Percentiles rank a stretch among this genome's conserved stretches.
Evolutionary conservation across 139 green algal genomes (phyloP).

Genomic region (Trebouxia sp.): DNA sequence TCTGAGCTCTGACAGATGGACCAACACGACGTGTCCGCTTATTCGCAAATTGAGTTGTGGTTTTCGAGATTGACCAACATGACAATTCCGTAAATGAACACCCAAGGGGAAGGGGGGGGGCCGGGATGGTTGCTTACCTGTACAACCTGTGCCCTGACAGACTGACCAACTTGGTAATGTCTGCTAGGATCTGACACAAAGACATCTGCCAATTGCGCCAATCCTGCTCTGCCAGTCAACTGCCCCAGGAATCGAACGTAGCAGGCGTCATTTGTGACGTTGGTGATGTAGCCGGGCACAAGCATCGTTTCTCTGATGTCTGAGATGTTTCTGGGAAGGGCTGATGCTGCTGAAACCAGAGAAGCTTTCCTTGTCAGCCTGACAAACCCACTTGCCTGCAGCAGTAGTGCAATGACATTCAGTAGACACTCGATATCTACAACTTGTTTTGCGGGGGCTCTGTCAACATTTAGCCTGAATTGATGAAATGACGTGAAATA

Average conservation of each 20-base stretch:
- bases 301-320: slow-evolving; percentile 54
- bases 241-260: slow-evolving; percentile 88
- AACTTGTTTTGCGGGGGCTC: too few species aligned
- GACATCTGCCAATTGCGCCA: slow-evolving; percentile 77
- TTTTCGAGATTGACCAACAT: too few species aligned
- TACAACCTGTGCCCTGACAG: slow-evolving; percentile 63
- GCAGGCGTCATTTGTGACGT: slow-evolving; percentile 66
- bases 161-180: slow-evolving; percentile 73
- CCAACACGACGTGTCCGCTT: too few species aligned
- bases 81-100: too few species aligned
- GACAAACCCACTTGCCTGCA: slow-evolving; percentile 38
- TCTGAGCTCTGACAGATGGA: neutral
- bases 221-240: slow-evolving; percentile 74
- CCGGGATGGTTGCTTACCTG: too few species aligned
- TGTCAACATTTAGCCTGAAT: too few species aligned
- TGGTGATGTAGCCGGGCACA: slow-evolving; percentile 81
- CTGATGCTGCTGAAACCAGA: slow-evolving; percentile 51
- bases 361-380: slow-evolving; percentile 64
- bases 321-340: slow-evolving; percentile 45
- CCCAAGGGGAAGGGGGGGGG: too few species aligned
- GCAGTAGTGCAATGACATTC: too few species aligned
- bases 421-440: too few species aligned
- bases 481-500: too few species aligned
- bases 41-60: too few species aligned
- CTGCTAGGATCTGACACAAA: slow-evolving; percentile 73